A percentile compares a stretch with the other conserved stretches of the same genome.
phyloP scores from a whole-genome alignment of 2,329 filamentous ascomycete genomes.

The Rhytidhysteron rufulum region DNA sequence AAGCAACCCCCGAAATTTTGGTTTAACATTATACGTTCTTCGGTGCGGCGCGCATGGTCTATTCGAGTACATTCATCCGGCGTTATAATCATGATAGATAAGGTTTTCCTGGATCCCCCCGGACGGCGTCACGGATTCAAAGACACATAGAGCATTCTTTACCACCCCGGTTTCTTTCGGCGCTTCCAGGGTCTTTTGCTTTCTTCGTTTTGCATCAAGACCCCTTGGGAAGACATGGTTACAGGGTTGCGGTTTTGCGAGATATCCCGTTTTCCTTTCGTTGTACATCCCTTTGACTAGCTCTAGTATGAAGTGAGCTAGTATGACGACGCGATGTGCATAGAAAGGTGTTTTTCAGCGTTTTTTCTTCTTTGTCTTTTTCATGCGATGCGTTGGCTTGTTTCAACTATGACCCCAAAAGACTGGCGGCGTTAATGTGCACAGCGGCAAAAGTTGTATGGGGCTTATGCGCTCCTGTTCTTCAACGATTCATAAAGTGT shows the following conservation, averaged over 20 bases:
- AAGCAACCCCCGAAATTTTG: constrained; percentile 5
- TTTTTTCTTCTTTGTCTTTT: not conserved
- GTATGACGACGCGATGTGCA: constrained; percentile 1
- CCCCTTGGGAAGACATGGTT: not conserved
- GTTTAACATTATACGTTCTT: not conserved
- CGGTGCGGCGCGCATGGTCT: not conserved
- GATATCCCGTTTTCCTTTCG: not conserved
- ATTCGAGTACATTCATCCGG: not conserved
- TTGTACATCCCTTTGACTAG: not conserved
- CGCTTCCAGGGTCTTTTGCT: not conserved
- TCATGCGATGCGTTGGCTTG: not conserved
- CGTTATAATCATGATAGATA: not conserved
- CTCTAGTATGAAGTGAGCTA: not conserved
- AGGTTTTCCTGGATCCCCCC: not conserved
- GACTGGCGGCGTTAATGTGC: not conserved
- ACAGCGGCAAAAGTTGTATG: not conserved
- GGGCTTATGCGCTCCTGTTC: not conserved
- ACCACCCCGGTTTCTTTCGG: not conserved
- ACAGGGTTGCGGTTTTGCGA: not conserved
- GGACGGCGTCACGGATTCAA: not conserved
- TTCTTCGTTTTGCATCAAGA: not conserved
- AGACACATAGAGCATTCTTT: not conserved
- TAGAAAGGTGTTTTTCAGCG: not conserved
- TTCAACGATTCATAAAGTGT: too few relatives aligned
- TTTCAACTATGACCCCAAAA: too few relatives aligned